These are phyloP conservation scores for Graphilbum sp. DNA, from an alignment of 2,329 filamentous ascomycete genomes.

Conservation along the genomic window DNA sequence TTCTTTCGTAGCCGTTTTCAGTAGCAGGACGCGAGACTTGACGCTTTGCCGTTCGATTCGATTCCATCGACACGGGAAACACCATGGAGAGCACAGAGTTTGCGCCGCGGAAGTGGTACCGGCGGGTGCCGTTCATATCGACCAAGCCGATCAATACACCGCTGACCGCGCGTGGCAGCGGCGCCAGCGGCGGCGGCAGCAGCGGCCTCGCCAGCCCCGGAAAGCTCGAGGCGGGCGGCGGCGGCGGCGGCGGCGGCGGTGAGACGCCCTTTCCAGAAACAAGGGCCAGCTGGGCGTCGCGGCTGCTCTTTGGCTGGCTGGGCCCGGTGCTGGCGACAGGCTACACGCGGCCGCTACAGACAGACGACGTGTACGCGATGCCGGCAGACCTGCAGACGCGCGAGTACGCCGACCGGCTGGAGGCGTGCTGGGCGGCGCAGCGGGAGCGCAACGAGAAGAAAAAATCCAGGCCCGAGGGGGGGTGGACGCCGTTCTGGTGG, in stretches of 20 bases:
- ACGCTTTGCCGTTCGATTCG: too few relatives aligned
- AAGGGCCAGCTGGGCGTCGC: slow-evolving; percentile 9
- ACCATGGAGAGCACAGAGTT: slow-evolving; percentile 10
- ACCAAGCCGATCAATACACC: slow-evolving; percentile 11
- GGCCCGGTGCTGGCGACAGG: slow-evolving; percentile 10
- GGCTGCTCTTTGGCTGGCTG: slow-evolving; percentile 12
- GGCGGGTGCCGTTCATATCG: slow-evolving; percentile 15
- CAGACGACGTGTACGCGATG: slow-evolving; percentile 10
- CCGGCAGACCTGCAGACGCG: slow-evolving; percentile 4
- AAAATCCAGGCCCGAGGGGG: too few relatives aligned
- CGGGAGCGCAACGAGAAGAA: too few relatives aligned
- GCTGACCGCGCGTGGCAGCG: slow-evolving; percentile 8
- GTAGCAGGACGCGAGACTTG: too few relatives aligned
- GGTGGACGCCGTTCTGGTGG: too few relatives aligned
- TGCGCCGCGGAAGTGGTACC: slow-evolving; percentile 16
- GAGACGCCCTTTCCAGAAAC: slow-evolving; percentile 9
- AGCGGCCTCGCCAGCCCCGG: not conserved
- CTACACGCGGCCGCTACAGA: slow-evolving; percentile 11
- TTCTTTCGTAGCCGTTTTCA: too few relatives aligned
- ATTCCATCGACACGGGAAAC: too few relatives aligned
- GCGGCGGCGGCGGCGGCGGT: too few relatives aligned
- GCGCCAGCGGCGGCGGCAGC: too few relatives aligned
- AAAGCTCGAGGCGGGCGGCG: not conserved
- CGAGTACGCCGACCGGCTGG: slow-evolving; percentile 11
- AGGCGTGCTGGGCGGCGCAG: slow-evolving; percentile 10